These are phyloP conservation scores for Sporothrix pallida DNA, from an alignment of 2,329 filamentous ascomycete species.

Conservation along the genomic window DNA sequence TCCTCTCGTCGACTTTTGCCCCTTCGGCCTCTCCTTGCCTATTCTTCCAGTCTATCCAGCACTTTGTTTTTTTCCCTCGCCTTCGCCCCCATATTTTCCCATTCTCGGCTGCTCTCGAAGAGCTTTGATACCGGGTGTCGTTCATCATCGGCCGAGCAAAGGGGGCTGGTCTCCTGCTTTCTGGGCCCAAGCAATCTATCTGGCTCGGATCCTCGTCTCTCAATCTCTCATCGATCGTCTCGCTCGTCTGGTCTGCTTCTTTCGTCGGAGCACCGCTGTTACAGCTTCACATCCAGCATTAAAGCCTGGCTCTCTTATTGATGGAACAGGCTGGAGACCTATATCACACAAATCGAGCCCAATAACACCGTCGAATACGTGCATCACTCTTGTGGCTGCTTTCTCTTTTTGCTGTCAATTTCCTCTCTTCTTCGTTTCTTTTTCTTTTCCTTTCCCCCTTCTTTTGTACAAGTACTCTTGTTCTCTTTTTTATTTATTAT, in stretches of 20 bases:
- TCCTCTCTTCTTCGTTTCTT: conserved; percentile 7
- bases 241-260: not conserved
- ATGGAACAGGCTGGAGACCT: conserved; percentile 25
- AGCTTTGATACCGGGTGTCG: conserved; percentile 10
- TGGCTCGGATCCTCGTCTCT: conserved; percentile 1
- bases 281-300: conserved; percentile 25
- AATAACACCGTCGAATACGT: conserved; percentile 8
- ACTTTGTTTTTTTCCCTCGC: not conserved
- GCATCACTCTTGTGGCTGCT: not conserved
- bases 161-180: conserved; percentile 18
- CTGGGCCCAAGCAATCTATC: conserved; percentile 11
- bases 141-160: conserved; percentile 8
- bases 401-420: no score
- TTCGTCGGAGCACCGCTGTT: conserved; percentile 25
- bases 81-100: not conserved
- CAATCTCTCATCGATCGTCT: not conserved
- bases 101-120: conserved; percentile 5
- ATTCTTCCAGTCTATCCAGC: not conserved
- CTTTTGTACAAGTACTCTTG: not conserved
- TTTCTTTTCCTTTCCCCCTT: not conserved
- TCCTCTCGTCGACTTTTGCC: not conserved
- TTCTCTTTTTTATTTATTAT: not conserved
- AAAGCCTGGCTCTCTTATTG: conserved; percentile 2
- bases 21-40: not conserved
- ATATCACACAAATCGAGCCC: conserved; percentile 22